phyloP scores from a whole-genome alignment of 768 basidiomycete species.

The Rhizopogon sp. region DNA sequence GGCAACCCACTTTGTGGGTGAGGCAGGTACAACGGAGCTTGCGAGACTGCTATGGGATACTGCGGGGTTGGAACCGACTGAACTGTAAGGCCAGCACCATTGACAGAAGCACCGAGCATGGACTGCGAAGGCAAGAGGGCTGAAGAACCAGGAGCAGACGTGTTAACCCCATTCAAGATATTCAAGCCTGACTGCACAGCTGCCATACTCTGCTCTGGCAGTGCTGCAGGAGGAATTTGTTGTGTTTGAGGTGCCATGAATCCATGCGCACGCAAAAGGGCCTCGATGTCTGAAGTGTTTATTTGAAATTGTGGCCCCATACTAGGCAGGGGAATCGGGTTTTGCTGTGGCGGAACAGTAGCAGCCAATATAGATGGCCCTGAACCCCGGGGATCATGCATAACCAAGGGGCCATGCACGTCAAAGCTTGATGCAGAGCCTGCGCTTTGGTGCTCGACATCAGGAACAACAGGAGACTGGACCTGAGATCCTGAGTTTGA shows the following conservation, averaged over 20 bases:
- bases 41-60: neutral
- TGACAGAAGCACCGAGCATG: neutral
- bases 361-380: neutral
- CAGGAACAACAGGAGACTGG: constrained; percentile 9
- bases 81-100: neutral
- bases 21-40: neutral
- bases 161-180: neutral
- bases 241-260: neutral
- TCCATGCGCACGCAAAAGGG: constrained; percentile 7
- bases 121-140: neutral
- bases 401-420: neutral
- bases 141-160: neutral
- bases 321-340: neutral
- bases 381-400: constrained; percentile 2
- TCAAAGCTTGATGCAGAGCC: neutral
- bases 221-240: neutral
- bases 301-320: constrained; percentile 2
- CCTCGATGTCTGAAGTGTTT: constrained; percentile 7
- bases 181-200: neutral
- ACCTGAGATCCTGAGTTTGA: constrained; percentile 1
- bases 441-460: neutral
- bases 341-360: constrained; percentile 1
- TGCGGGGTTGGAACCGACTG: neutral
- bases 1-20: neutral
- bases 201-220: neutral